phyloP scores from a whole-genome alignment of 768 basidiomycete species.

The Antrodiella citrinella region DNA sequence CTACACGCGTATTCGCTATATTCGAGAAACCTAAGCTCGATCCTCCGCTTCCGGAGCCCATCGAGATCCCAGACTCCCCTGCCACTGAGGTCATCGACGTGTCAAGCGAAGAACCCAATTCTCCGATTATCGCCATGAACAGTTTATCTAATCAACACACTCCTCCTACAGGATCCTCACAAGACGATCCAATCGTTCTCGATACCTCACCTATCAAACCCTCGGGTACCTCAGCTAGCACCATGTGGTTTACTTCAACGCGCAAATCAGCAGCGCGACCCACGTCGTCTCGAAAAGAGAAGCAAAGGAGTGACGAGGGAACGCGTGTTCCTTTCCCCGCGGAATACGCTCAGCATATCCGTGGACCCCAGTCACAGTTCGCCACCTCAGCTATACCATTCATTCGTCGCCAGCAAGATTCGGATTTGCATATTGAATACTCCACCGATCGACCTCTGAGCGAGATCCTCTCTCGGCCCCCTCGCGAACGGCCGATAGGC shows the following conservation, averaged over 20 bases:
- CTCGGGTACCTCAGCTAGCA: not conserved
- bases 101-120: conserved; percentile 11
- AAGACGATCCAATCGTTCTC: conserved; percentile 36
- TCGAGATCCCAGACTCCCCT: conserved; percentile 4
- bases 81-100: not conserved
- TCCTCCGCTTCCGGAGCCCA: not conserved
- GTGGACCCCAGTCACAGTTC: conserved; percentile 1
- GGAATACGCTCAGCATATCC: not conserved
- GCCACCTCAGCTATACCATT: not conserved
- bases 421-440: no score
- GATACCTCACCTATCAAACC: conserved; percentile 31
- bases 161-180: conserved; percentile 9
- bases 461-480: no score
- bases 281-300: not conserved
- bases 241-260: not conserved
- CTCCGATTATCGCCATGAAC: no score
- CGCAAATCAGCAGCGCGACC: not conserved
- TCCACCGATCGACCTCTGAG: no score
- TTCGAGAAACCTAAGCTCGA: conserved; percentile 1
- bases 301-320: not conserved
- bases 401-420: no score
- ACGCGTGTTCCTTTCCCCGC: not conserved
- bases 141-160: not conserved
- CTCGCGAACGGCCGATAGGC: no score
- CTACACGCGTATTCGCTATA: conserved; percentile 4